phyloP scores from a whole-genome alignment of 2,329 filamentous ascomycete genomes.

The Cordyceps cicadae region DNA sequence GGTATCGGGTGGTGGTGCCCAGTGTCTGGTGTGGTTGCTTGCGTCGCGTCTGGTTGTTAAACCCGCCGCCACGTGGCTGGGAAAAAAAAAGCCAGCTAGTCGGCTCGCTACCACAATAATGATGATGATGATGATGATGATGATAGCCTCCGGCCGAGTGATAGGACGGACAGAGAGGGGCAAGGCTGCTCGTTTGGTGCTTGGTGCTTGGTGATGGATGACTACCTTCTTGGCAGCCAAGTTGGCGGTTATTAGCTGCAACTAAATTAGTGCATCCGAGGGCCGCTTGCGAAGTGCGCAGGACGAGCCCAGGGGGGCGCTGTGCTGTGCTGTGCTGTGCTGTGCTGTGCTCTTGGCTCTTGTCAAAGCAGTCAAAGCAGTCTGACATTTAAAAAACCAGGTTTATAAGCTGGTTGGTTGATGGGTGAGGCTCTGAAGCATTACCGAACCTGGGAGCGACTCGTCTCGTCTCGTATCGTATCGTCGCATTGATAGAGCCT shows the following conservation, averaged over 20 bases:
- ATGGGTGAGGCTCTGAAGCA: too few relatives aligned
- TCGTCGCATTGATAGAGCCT: background rate
- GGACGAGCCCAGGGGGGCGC: background rate
- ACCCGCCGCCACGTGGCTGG: slow-evolving; percentile 3
- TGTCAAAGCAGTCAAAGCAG: too few relatives aligned
- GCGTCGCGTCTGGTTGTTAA: background rate
- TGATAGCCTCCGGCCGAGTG: background rate
- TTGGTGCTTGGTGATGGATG: too few relatives aligned
- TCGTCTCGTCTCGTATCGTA: too few relatives aligned
- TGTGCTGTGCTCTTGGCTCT: background rate
- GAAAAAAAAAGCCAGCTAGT: slow-evolving; percentile 6
- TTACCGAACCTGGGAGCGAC: too few relatives aligned
- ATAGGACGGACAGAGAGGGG: background rate
- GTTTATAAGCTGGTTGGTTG: background rate
- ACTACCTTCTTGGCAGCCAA: too few relatives aligned
- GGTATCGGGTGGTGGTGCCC: too few relatives aligned
- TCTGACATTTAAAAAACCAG: background rate
- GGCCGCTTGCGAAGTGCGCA: background rate
- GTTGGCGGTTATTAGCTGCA: too few relatives aligned
- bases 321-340: too few relatives aligned
- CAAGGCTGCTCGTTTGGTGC: too few relatives aligned
- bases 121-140: background rate
- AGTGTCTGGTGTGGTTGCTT: background rate
- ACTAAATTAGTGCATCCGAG: slow-evolving; percentile 1
- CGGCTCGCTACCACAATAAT: too few relatives aligned